These are phyloP conservation scores for Phylloporus sp. DNA, from an alignment of 768 basidiomycete genomes.

Conservation along the genomic window DNA sequence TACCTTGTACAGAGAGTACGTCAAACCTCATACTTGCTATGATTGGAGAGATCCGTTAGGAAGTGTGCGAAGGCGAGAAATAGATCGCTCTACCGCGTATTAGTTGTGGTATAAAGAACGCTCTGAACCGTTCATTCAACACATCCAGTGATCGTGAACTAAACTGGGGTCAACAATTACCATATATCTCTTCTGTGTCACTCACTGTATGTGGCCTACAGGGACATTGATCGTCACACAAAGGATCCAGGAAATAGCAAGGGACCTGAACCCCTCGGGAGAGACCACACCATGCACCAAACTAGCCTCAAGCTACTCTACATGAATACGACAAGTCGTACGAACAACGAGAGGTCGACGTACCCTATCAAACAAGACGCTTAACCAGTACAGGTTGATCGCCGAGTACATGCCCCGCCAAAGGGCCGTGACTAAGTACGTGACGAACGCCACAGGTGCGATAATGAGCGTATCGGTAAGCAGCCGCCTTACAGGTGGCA, in stretches of 20 bases:
- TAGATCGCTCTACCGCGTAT: constrained; percentile 29
- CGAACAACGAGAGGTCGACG: background rate
- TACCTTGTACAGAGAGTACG: constrained; percentile 20
- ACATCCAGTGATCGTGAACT: constrained; percentile 18
- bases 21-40: constrained; percentile 26
- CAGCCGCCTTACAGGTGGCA: constrained; percentile 2
- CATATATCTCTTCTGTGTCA: background rate
- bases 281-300: background rate
- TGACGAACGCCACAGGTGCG: constrained; percentile 16
- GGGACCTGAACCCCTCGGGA: constrained; percentile 8
- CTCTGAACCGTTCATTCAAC: constrained; percentile 32
- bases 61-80: background rate
- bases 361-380: constrained; percentile 29
- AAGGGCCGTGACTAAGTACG: constrained; percentile 26
- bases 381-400: constrained; percentile 34
- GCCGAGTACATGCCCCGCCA: constrained; percentile 34
- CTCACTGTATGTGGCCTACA: constrained; percentile 22
- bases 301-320: constrained; percentile 12
- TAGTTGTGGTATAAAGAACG: constrained; percentile 38
- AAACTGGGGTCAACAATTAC: background rate
- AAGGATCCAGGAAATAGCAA: constrained; percentile 29
- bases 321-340: background rate
- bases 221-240: constrained; percentile 22
- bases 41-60: constrained; percentile 5
- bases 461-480: constrained; percentile 19